Evolutionary conservation across 2,329 filamentous ascomycete genomes (phyloP).

Genomic region (Elsinoe australis): DNA sequence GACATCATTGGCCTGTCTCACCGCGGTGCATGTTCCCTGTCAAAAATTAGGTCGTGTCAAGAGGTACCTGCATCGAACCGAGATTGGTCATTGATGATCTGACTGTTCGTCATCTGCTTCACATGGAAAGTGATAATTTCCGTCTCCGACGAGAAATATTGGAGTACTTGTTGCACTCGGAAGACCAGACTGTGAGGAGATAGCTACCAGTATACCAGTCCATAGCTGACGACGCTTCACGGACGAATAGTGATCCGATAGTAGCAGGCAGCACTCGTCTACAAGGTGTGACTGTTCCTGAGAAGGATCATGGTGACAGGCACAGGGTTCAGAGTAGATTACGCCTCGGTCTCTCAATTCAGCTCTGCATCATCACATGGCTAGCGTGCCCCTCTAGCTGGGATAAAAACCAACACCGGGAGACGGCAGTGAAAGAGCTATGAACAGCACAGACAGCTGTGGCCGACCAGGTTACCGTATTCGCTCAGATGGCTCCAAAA

Average conservation of each 20-base stretch:
- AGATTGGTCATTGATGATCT: not conserved
- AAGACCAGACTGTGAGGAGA: too few relatives aligned
- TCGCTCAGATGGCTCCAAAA: slow-evolving; percentile 7
- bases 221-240: not conserved
- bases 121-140: too few relatives aligned
- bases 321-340: not conserved
- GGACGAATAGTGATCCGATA: not conserved
- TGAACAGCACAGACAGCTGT: slow-evolving; percentile 1
- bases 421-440: slow-evolving; percentile 10
- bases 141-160: not conserved
- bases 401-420: slow-evolving; percentile 9
- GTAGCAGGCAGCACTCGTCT: slow-evolving; percentile 1
- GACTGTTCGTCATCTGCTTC: too few relatives aligned
- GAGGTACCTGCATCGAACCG: not conserved
- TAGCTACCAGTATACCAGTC: too few relatives aligned
- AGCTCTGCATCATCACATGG: not conserved
- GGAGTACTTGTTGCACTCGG: not conserved
- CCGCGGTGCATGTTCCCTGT: not conserved
- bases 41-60: not conserved
- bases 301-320: slow-evolving; percentile 3
- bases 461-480: slow-evolving; percentile 12
- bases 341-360: too few relatives aligned
- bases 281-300: not conserved
- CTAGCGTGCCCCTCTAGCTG: slow-evolving; percentile 2
- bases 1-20: not conserved